A percentile compares a stretch with the other conserved stretches of the same genome.
phyloP scores from a whole-genome alignment of 2,329 filamentous ascomycete genomes.

The Sporothrix variecibatus region DNA sequence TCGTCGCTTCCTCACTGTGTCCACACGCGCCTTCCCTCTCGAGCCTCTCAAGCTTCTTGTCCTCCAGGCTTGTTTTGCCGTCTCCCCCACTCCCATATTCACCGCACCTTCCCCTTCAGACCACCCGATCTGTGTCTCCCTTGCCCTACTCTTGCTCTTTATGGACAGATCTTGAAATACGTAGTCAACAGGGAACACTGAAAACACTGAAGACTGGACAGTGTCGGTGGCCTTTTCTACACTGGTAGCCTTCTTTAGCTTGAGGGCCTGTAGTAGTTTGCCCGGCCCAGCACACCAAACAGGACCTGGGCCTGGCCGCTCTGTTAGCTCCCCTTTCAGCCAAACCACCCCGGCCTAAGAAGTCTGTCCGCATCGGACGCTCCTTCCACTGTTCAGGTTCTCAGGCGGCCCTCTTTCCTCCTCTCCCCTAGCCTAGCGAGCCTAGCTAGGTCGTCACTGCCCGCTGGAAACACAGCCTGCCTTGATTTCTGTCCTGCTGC shows the following conservation, averaged over 20 bases:
- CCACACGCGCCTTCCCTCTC: background rate
- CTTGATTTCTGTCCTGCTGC: constrained; percentile 14
- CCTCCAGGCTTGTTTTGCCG: background rate
- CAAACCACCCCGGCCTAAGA: background rate
- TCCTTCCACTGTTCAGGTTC: background rate
- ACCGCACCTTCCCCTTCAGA: background rate
- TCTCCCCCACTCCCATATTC: background rate
- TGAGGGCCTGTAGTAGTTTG: background rate
- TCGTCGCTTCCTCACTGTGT: background rate
- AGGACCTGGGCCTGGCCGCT: background rate
- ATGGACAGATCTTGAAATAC: background rate
- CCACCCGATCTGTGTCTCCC: background rate
- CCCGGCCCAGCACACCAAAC: background rate
- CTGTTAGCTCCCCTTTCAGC: background rate
- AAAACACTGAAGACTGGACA: too few relatives aligned
- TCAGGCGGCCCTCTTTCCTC: background rate
- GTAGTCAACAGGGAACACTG: background rate
- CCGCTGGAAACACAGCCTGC: constrained; percentile 12
- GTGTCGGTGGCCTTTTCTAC: background rate
- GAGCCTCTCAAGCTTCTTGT: background rate
- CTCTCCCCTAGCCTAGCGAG: background rate
- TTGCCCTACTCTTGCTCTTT: background rate
- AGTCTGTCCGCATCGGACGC: background rate
- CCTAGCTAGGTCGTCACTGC: constrained; percentile 11
- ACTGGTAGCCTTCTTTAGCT: background rate